A percentile compares a stretch with the other conserved stretches of the same genome.
These are phyloP conservation scores for Dioszegia hungarica DNA, from an alignment of 768 basidiomycete species.

Conservation along the genomic window DNA sequence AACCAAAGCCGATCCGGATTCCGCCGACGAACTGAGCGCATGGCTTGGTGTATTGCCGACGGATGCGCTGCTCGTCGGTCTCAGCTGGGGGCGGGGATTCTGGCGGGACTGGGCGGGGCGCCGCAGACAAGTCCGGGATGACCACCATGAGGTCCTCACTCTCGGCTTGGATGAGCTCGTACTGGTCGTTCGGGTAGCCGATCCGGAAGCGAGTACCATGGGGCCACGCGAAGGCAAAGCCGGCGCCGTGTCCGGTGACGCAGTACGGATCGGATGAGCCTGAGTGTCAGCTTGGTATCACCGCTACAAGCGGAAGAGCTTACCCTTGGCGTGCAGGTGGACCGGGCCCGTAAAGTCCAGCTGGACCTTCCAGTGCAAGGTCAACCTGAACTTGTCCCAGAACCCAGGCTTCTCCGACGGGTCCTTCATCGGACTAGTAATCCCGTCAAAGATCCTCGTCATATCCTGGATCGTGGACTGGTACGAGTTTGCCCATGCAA, in stretches of 20 bases:
- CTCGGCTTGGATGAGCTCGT: slow-evolving; percentile 74
- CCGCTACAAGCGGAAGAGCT: slow-evolving; percentile 12
- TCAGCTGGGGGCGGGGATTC: slow-evolving; percentile 8
- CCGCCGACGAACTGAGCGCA: slow-evolving; percentile 80
- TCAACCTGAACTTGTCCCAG: slow-evolving; percentile 78
- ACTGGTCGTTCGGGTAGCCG: slow-evolving; percentile 64
- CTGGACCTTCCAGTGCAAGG: slow-evolving; percentile 75
- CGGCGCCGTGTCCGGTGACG: slow-evolving; percentile 67
- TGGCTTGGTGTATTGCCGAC: slow-evolving; percentile 57
- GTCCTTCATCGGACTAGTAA: slow-evolving; percentile 73
- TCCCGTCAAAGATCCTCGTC: slow-evolving; percentile 71
- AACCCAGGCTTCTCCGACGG: slow-evolving; percentile 78
- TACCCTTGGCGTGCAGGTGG: slow-evolving; percentile 81
- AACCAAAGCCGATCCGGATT: slow-evolving; percentile 78
- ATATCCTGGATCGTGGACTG: slow-evolving; percentile 80
- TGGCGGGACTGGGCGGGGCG: too few relatives aligned
- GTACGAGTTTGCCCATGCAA: slow-evolving; percentile 87
- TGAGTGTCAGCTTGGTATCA: slow-evolving; percentile 41
- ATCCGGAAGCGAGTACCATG: slow-evolving; percentile 68
- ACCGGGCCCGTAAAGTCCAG: slow-evolving; percentile 63
- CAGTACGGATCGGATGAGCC: slow-evolving; percentile 78
- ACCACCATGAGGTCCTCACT: slow-evolving; percentile 76
- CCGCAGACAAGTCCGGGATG: slow-evolving; percentile 60
- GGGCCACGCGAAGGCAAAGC: slow-evolving; percentile 79
- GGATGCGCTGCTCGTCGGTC: slow-evolving; percentile 11